Base-by-base conservation (phyloP, 768 basidiomycete species). In the Mycena vitilis region DNA sequence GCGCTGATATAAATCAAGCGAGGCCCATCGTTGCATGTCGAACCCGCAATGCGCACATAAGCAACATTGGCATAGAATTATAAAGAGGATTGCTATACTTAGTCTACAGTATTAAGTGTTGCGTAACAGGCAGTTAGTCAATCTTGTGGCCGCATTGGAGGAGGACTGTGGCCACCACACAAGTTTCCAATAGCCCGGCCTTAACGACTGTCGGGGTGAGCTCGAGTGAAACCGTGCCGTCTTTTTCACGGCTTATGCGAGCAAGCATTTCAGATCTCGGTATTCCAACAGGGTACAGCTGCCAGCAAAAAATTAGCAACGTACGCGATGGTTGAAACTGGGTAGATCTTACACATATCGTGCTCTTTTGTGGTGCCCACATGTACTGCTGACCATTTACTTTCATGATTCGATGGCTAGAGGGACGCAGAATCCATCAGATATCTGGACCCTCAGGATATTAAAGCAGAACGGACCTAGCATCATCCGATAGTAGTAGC, bases 61-160 rank as follows among this genome's bases (percentile, higher is more conserved):
- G n/a, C n/a, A n/a, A n/a, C n/a, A n/a, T n/a, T n/a, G n/a, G n/a
- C n/a, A n/a, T n/a, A n/a, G n/a, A n/a, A n/a, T n/a, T n/a, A n/a
- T n/a, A n/a, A n/a, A n/a, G n/a, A n/a, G n/a, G n/a, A n/a, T n/a
- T n/a, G n/a, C n/a, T n/a, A n/a, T n/a, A n/a, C n/a, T n/a, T n/a
- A n/a, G n/a, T n/a, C n/a, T n/a, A n/a, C n/a, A n/a, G n/a, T n/a
- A n/a, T n/a, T n/a, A n/a, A n/a, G n/a, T n/a, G n/a, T n/a, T n/a
- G n/a, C n/a, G n/a, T n/a, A n/a, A n/a, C n/a, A n/a, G 13, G 25
- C 10, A 10, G 38, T 38, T 55, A 85, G 61, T 84, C 84, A 11
- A 85, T 81, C 69, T 69, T 79, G 68, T 76, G 78, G 45, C 84
- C 84, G 36, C 74, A 82, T 63, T 78, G 79, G 59, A 85, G 73